Conservation (phyloP, 441 rosid species). For the Populus hybrid region DNA sequence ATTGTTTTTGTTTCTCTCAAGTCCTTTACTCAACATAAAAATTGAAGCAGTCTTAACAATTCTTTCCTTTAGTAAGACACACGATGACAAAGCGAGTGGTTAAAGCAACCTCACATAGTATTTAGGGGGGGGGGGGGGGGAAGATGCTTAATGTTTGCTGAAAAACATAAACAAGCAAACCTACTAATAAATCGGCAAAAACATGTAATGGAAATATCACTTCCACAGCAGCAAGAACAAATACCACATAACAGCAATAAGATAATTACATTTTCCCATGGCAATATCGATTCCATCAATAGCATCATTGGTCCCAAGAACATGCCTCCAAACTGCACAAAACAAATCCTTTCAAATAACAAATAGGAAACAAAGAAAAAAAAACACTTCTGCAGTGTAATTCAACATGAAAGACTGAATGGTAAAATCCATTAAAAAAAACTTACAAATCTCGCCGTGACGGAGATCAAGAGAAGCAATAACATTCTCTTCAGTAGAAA, state of each 20-base stretch:
- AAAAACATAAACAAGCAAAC: neutral
- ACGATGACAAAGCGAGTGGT: neutral
- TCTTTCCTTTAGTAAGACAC: neutral
- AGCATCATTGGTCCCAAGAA: slow-evolving; percentile 65
- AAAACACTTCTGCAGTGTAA: too few species aligned
- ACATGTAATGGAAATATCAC: neutral
- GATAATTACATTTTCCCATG: slow-evolving; percentile 72
- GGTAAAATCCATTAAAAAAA: neutral
- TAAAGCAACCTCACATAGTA: neutral
- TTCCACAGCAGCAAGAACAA: neutral
- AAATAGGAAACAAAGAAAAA: too few species aligned
- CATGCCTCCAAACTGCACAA: slow-evolving; percentile 91
- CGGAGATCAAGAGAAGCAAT: slow-evolving; percentile 96
- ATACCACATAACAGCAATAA: neutral
- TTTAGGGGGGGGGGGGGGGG: too few species aligned
- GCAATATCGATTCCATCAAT: slow-evolving; percentile 78
- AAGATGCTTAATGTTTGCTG: neutral
- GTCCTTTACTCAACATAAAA: neutral
- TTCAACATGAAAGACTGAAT: neutral
- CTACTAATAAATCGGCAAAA: neutral
- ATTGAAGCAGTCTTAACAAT: neutral
- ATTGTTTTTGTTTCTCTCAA: neutral
- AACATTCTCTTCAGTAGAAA: slow-evolving; percentile 92
- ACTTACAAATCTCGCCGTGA: slow-evolving; percentile 86
- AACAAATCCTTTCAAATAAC: neutral